These are phyloP conservation scores for Sungouiozyma intestinalis DNA, from an alignment of 805 yeast species.

Conservation along the genomic window DNA sequence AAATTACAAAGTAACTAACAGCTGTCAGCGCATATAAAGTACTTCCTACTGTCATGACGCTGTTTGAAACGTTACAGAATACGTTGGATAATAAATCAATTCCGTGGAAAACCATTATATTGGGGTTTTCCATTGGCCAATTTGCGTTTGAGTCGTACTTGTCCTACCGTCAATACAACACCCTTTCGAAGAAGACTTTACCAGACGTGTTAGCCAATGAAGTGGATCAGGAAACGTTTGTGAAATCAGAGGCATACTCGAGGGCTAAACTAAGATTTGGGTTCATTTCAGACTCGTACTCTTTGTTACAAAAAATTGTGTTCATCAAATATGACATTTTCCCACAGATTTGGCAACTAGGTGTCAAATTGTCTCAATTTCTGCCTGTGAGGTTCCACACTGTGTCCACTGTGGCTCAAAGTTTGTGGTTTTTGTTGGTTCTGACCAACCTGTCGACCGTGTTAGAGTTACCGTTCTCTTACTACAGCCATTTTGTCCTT, in stretches of 20 bases:
- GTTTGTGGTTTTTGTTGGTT: slow-evolving; percentile 51
- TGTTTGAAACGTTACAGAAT: slow-evolving; percentile 27
- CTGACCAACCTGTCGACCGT: slow-evolving; percentile 42
- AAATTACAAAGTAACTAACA: background rate
- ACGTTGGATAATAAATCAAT: slow-evolving; percentile 56
- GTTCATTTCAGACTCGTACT: slow-evolving; percentile 41
- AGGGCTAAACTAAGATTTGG: slow-evolving; percentile 68
- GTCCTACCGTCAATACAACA: slow-evolving; percentile 65
- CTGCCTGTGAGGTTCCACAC: slow-evolving; percentile 25
- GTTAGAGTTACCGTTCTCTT: slow-evolving; percentile 54
- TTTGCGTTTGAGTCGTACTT: slow-evolving; percentile 66
- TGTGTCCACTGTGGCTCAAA: slow-evolving; percentile 57
- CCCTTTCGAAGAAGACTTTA: slow-evolving; percentile 41
- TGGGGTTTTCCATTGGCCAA: slow-evolving; percentile 67
- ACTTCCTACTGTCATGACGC: slow-evolving; percentile 5
- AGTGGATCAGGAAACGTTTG: slow-evolving; percentile 62
- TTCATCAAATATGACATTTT: slow-evolving; percentile 51
- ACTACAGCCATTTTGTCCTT: slow-evolving; percentile 73
- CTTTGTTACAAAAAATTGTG: slow-evolving; percentile 45
- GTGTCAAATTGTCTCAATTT: slow-evolving; percentile 31
- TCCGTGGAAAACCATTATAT: slow-evolving; percentile 70
- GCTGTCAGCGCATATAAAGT: too few species aligned
- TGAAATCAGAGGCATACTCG: slow-evolving; percentile 68
- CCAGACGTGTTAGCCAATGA: slow-evolving; percentile 63
- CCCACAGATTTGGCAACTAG: slow-evolving; percentile 50